These are phyloP conservation scores for Paecilomyces sp. DNA, from an alignment of 2,329 filamentous ascomycete species.

Conservation along the genomic window DNA sequence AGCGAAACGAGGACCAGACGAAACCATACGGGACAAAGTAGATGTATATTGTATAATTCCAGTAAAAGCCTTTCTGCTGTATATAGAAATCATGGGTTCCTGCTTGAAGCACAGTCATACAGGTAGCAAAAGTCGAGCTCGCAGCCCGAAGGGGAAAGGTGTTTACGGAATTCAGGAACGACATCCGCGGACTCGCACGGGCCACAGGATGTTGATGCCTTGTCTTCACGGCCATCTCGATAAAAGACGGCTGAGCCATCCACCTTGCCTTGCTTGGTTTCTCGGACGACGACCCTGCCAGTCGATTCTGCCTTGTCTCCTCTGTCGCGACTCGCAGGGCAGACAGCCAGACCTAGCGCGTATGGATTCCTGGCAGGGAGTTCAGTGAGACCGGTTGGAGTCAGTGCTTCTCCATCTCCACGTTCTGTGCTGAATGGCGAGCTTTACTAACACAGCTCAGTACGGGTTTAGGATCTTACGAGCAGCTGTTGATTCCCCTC, in stretches of 20 bases:
- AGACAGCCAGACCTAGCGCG: background rate
- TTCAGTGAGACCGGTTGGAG: background rate
- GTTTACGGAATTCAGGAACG: constrained; percentile 17
- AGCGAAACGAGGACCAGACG: constrained; percentile 23
- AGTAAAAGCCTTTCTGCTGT: background rate
- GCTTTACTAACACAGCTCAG: background rate
- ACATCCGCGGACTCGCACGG: background rate
- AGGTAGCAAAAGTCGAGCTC: too few species aligned
- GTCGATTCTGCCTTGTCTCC: constrained; percentile 16
- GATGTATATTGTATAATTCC: background rate
- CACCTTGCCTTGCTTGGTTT: constrained; percentile 13
- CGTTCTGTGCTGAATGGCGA: background rate
- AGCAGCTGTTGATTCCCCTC: background rate
- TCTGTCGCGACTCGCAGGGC: constrained; percentile 10
- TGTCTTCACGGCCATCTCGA: constrained; percentile 7
- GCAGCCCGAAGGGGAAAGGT: background rate
- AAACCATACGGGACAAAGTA: constrained; percentile 25
- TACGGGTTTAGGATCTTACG: background rate
- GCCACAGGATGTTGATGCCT: constrained; percentile 16
- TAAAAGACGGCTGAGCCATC: background rate
- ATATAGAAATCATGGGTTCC: background rate
- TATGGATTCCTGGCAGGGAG: background rate
- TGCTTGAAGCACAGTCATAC: background rate
- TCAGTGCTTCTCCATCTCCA: background rate
- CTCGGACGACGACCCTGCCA: constrained; percentile 26